phyloP scores from a whole-genome alignment of 805 yeast species.

The Schwanniomyces sp. region DNA sequence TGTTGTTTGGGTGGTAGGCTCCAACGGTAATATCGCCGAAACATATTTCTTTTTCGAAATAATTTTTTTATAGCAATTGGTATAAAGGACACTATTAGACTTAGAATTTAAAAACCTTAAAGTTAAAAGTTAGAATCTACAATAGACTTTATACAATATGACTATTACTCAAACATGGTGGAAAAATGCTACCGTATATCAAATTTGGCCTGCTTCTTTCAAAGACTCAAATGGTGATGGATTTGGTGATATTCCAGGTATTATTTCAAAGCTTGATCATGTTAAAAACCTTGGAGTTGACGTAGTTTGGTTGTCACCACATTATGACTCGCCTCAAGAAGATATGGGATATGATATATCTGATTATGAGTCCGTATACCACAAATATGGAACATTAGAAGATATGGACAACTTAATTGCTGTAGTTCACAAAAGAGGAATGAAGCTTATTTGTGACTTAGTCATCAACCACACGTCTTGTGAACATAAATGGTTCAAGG shows the following conservation, averaged over 20 bases:
- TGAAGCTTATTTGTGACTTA: conserved; percentile 54
- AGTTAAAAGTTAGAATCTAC: no score
- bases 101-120: no score
- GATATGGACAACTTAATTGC: conserved; percentile 50
- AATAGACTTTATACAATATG: conserved; percentile 7
- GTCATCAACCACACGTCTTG: conserved; percentile 60
- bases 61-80: no score
- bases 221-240: conserved; percentile 62
- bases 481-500: conserved; percentile 59
- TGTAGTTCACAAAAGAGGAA: conserved; percentile 48
- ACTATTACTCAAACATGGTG: conserved; percentile 41
- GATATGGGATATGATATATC: conserved; percentile 66
- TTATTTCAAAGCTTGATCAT: conserved; percentile 51
- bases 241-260: conserved; percentile 57
- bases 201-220: conserved; percentile 61
- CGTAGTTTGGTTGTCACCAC: conserved; percentile 58
- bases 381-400: conserved; percentile 53
- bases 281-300: conserved; percentile 50
- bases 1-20: no score
- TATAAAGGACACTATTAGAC: no score
- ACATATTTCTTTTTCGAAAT: no score
- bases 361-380: conserved; percentile 52
- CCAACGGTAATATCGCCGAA: no score
- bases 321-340: conserved; percentile 57
- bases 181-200: conserved; percentile 58